Percentiles rank a stretch among this genome's conserved stretches.
Conservation (phyloP, 805 yeast genomes). For the Candida jianshihensis region DNA sequence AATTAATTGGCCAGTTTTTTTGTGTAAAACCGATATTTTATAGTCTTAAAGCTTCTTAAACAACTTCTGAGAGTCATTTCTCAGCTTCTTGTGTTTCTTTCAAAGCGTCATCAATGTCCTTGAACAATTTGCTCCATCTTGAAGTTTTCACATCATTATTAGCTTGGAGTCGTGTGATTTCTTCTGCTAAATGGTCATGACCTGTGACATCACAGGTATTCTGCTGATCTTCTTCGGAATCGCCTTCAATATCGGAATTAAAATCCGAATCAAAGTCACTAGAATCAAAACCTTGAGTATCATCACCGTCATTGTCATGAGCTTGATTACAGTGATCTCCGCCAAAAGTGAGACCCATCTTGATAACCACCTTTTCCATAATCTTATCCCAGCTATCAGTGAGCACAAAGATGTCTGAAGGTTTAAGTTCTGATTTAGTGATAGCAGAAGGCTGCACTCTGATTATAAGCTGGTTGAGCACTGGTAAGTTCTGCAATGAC, state of each 20-base stretch:
- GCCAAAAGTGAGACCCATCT: constrained; percentile 10
- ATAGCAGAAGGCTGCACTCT: constrained; percentile 3
- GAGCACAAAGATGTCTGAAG: constrained; percentile 1
- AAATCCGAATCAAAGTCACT: background rate
- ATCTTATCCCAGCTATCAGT: constrained; percentile 18
- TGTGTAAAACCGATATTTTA: too few relatives aligned
- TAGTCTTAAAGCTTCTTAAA: background rate
- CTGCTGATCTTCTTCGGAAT: too few relatives aligned
- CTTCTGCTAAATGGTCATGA: too few relatives aligned
- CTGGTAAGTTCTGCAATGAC: constrained; percentile 5
- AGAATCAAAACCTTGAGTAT: constrained; percentile 1
- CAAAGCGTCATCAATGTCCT: constrained; percentile 20
- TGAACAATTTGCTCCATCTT: constrained; percentile 18
- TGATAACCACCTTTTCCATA: constrained; percentile 18
- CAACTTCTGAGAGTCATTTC: too few relatives aligned
- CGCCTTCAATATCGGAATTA: constrained; percentile 2
- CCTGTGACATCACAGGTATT: too few relatives aligned
- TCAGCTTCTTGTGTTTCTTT: too few relatives aligned
- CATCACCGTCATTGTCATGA: background rate
- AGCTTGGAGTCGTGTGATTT: too few relatives aligned
- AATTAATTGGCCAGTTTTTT: too few relatives aligned
- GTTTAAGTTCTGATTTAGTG: background rate
- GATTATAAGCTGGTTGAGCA: constrained; percentile 11
- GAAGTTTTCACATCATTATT: background rate
- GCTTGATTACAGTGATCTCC: background rate